These are phyloP conservation scores for Aspergillus sclerotiicarbonarius DNA, from an alignment of 495 filamentous ascomycete genomes.

Conservation along the genomic window DNA sequence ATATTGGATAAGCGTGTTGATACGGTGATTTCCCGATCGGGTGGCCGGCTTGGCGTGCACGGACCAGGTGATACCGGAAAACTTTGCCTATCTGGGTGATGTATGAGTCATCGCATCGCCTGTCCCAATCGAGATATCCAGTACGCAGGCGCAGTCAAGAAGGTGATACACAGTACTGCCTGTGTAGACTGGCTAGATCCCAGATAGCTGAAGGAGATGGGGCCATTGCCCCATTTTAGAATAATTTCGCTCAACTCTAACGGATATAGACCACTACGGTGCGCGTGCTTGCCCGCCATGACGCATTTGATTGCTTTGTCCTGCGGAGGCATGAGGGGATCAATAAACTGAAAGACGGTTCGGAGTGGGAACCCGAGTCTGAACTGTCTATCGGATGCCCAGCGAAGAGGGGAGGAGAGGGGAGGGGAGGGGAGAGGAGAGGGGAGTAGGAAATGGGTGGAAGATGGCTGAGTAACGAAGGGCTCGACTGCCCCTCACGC, in stretches of 20 bases:
- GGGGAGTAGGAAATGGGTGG: neutral
- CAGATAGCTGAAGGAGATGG: neutral
- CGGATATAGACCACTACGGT: too few species aligned
- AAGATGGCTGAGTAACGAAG: neutral
- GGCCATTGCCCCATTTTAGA: neutral
- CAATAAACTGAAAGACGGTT: too few species aligned
- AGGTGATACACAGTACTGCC: too few species aligned
- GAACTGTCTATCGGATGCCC: neutral
- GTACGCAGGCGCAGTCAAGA: neutral
- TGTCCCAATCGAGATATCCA: neutral
- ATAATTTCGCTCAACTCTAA: neutral
- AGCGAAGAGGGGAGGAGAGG: neutral
- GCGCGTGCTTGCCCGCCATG: too few species aligned
- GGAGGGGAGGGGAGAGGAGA: neutral
- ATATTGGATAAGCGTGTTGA: too few species aligned
- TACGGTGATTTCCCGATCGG: too few species aligned
- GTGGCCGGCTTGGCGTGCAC: conserved; percentile 2
- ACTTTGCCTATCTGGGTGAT: conserved; percentile 18
- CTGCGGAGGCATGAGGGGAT: too few species aligned
- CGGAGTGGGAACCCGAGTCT: neutral
- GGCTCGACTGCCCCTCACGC: conserved; percentile 12
- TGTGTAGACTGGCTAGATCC: neutral
- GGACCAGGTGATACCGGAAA: conserved; percentile 18
- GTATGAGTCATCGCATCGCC: neutral
- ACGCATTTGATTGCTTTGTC: too few species aligned